A percentile compares a stretch with the other conserved stretches of the same genome.
phyloP scores from a whole-genome alignment of 2,329 filamentous ascomycete species.

The Gyromitra esculenta region DNA sequence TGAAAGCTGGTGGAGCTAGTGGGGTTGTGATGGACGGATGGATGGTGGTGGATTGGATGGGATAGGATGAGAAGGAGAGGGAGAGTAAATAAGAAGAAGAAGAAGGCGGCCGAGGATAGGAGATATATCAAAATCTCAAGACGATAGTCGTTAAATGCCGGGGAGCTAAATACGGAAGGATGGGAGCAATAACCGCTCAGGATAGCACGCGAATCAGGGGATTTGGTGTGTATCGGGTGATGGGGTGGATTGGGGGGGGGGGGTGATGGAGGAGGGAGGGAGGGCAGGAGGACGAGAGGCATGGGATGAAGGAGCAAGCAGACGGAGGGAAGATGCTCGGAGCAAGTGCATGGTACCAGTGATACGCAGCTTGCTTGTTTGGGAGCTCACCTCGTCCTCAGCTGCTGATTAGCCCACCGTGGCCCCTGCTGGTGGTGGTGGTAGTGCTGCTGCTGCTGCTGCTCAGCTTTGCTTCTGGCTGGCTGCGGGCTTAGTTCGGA shows the following conservation, averaged over 20 bases:
- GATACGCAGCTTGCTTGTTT: neutral
- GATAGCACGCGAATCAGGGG: conserved; percentile 41
- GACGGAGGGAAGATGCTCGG: conserved; percentile 26
- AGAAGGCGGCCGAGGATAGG: conserved; percentile 28
- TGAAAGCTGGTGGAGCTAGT: conserved; percentile 26
- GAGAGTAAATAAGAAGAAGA: conserved; percentile 27
- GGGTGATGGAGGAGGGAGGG: neutral
- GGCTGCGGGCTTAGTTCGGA: neutral
- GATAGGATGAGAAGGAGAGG: conserved; percentile 17
- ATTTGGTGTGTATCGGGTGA: conserved; percentile 48
- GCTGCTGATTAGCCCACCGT: too few species aligned
- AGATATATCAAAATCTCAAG: conserved; percentile 46
- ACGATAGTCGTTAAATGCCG: conserved; percentile 22
- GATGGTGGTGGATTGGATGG: conserved; percentile 40
- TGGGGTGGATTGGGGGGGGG: conserved; percentile 4
- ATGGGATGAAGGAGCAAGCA: conserved; percentile 7
- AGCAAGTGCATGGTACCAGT: neutral
- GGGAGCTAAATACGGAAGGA: conserved; percentile 26
- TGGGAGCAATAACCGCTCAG: conserved; percentile 42
- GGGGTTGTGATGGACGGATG: conserved; percentile 37
- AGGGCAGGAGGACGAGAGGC: neutral
- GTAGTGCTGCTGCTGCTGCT: too few species aligned
- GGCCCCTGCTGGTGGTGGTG: too few species aligned
- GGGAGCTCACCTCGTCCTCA: neutral
- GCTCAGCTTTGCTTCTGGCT: too few species aligned